phyloP scores from a whole-genome alignment of 2,329 filamentous ascomycete genomes.

The Aspergillus fructus region DNA sequence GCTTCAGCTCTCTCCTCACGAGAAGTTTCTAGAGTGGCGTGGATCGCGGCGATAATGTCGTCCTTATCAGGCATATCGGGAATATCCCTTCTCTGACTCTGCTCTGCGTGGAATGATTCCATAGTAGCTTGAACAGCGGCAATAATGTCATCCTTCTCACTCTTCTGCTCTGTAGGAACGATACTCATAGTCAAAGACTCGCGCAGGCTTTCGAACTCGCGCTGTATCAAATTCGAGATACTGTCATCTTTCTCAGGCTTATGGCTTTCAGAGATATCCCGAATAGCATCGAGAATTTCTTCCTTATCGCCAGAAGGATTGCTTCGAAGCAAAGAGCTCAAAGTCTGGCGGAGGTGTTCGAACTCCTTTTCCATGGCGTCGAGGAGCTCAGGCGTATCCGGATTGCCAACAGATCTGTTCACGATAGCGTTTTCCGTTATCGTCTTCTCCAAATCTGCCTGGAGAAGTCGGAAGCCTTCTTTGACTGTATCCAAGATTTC shows the following conservation, averaged over 20 bases:
- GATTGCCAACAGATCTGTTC: slow-evolving; percentile 30
- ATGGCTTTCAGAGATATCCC: slow-evolving; percentile 45
- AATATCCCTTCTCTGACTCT: slow-evolving; percentile 16
- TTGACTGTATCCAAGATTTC: slow-evolving; percentile 72
- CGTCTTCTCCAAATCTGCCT: slow-evolving; percentile 57
- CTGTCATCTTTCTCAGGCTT: slow-evolving; percentile 28
- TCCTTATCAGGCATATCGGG: background rate
- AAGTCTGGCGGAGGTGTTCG: slow-evolving; percentile 74
- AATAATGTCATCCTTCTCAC: slow-evolving; percentile 4
- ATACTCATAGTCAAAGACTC: slow-evolving; percentile 42
- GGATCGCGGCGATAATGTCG: slow-evolving; percentile 1
- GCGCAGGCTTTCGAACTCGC: slow-evolving; percentile 62
- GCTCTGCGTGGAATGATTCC: slow-evolving; percentile 50
- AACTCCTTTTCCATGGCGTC: slow-evolving; percentile 79
- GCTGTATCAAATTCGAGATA: slow-evolving; percentile 50
- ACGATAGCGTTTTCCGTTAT: slow-evolving; percentile 45
- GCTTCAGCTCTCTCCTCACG: background rate
- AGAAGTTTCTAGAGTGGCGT: background rate
- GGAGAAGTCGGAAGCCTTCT: slow-evolving; percentile 61
- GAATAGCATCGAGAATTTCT: slow-evolving; percentile 62
- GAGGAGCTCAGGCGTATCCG: slow-evolving; percentile 67
- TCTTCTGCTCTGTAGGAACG: slow-evolving; percentile 38
- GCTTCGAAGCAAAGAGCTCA: slow-evolving; percentile 68
- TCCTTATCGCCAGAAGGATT: slow-evolving; percentile 58
- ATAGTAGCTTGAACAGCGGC: slow-evolving; percentile 40